Evolutionary conservation across 176 grass and related monocot genomes (phyloP), one percentile per base, ranked within the genome.

Genomic region (Cocos nucifera): DNA sequence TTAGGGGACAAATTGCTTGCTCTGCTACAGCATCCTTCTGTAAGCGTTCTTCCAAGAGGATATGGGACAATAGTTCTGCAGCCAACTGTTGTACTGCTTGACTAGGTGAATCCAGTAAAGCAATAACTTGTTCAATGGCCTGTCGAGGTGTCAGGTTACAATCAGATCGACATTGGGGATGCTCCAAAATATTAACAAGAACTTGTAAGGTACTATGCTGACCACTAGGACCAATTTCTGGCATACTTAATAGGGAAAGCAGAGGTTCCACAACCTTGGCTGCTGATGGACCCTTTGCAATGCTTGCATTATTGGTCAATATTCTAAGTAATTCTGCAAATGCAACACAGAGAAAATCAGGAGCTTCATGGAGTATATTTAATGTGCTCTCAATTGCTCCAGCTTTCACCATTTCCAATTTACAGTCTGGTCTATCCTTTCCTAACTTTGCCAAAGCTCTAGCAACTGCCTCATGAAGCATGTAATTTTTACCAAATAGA

Each of bases 141-240:
- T 83, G 82, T 17, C 71, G 78, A 51, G 94, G 79, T 63, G 84
- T 89, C 77, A 99, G 65, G 57, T 81, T 91, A 78, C 86, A 93
- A 78, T 93, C 82, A 65, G 85, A 67, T 49, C 85, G 94, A 57
- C 88, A 86, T 71, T 88, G 84, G 48, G 88, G 85, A 80, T 99
- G 94, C 74, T 99, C 94, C 71, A 99, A 83, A 82, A 99, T 89
- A 79, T 99, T 99, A 68, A 99, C 94, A 78, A 99, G 84, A 78
- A 99, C 94, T 72, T 99, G 88, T 61, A 99, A 65, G 20, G 94
- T 85, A 54, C 88, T 99, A 73, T 99, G 86, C 70, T 99, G 94
- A 23, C 94, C 94, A 77, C 93, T 88, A 66, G 88, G 84, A 66
- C 85, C 83, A 72, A 88, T 81, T 54, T 89, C 88, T 62, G 79